Evolutionary conservation across 2,329 filamentous ascomycete genomes (phyloP), one percentile per base, ranked within the genome.

Genomic region (Trichoderma breve): DNA sequence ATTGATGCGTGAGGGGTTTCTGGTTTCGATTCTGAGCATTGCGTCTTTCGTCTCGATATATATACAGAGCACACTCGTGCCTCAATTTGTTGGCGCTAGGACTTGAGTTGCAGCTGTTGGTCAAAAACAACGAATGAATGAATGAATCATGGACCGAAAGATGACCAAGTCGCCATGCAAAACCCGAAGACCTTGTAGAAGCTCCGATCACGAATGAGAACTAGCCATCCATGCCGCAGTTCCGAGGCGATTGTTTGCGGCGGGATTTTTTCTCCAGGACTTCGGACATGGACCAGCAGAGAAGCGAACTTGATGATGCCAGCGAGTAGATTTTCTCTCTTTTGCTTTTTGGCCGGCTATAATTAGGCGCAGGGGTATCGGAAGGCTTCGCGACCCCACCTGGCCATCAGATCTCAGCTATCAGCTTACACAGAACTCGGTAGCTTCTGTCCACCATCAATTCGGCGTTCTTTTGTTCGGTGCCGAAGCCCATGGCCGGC

Each of bases 111-210:
- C 30, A 11, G 39, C 14, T 12, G 28, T 30, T 60, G 57, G 18
- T n/a, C 3, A 11, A 39, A n/a, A 47, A 9, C 39, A n/a, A 43
- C 15, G 14, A 18, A 18, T 18, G 43, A 3, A n/a, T 12, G 39
- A 47, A 32, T 39, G 18, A 62, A 24, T 61, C 39, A 53, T 26
- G 21, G 39, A 51, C n/a, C 34, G 15, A 53, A 69, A 53, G 12
- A 32, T 14, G 57, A 69, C 36, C 36, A 61, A 69, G 12, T 60
- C 36, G 32, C 66, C 66, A 28, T 60, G 15, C 39, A 61, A 34
- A 53, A 32, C n/a, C 66, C 66, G 66, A 70, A 70, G 47, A 61
- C 66, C 66, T 70, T 70, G 66, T 57, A 62, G 18, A 53, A 14
- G 21, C 47, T 3, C 47, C 64, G 51, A 39, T 43, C 14, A 34